Conservation (phyloP, 345 rosid genomes). For the Pistacia atlantica region DNA sequence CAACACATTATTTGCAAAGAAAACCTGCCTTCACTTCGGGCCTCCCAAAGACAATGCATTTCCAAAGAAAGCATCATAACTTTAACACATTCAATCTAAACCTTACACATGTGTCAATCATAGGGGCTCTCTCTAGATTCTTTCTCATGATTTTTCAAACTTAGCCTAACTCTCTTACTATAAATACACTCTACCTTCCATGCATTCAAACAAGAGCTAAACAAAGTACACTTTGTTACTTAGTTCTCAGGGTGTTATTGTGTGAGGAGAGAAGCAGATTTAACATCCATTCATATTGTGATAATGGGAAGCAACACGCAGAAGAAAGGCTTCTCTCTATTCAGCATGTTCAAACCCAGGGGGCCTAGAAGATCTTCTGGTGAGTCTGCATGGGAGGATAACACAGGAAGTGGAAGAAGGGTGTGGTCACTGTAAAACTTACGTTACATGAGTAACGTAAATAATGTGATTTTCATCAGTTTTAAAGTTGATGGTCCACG, state of each 20-base stretch:
- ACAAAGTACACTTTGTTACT: background rate
- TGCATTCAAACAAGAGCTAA: background rate
- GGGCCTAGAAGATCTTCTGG: constrained; percentile 29
- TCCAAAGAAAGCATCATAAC: no score
- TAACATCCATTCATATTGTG: no score
- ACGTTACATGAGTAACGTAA: no score
- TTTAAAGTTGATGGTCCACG: no score
- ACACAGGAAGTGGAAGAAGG: constrained; percentile 21
- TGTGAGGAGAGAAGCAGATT: no score
- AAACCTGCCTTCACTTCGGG: no score
- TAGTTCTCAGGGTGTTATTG: no score
- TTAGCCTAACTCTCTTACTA: background rate
- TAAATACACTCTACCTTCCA: background rate
- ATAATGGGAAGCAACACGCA: constrained; percentile 39
- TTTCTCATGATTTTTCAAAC: no score
- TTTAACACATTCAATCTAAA: background rate
- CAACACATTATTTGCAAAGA: no score
- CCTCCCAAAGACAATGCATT: no score
- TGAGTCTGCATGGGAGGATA: constrained; percentile 14
- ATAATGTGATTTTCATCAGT: no score
- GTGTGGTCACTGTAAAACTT: constrained; percentile 28
- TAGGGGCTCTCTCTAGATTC: background rate
- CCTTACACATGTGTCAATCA: constrained; percentile 1
- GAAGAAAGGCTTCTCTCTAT: constrained; percentile 33
- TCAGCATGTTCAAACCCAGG: constrained; percentile 40